A percentile compares a stretch with the other conserved stretches of the same genome.
phyloP scores from a whole-genome alignment of 2,329 filamentous ascomycete species.

The Epichloe festucae region DNA sequence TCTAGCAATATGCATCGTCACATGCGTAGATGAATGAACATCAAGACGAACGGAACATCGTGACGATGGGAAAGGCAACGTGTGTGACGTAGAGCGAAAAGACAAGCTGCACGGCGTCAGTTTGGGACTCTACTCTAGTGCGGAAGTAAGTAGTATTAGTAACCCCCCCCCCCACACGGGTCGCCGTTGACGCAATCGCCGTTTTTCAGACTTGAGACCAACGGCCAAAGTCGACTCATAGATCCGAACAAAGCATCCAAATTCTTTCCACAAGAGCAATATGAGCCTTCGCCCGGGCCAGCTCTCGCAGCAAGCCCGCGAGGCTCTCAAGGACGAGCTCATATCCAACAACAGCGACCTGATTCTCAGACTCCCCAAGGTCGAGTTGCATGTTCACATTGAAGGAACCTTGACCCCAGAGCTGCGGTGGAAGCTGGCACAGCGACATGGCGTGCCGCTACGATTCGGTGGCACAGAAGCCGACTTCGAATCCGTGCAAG shows the following conservation, averaged over 20 bases:
- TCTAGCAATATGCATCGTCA: no score
- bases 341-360: neutral
- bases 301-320: neutral
- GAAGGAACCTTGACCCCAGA: constrained; percentile 59
- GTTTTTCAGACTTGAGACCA: no score
- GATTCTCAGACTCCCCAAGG: constrained; percentile 45
- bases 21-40: neutral
- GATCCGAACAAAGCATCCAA: no score
- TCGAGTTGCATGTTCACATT: constrained; percentile 68
- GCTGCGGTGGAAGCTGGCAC: constrained; percentile 54
- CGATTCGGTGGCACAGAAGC: constrained; percentile 28
- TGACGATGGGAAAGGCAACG: no score
- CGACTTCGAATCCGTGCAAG: constrained; percentile 28
- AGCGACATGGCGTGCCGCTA: constrained; percentile 49
- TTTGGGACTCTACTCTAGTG: no score
- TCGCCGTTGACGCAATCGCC: no score
- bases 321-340: neutral
- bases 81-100: no score
- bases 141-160: neutral
- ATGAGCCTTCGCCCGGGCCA: neutral
- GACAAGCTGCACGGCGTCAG: no score
- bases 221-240: no score
- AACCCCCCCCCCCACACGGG: no score
- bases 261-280: neutral
- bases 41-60: no score